A percentile compares a stretch with the other conserved stretches of the same genome.
phyloP scores from a whole-genome alignment of 1,284 basidiomycete species.

The Salmacisia buchloeana region DNA sequence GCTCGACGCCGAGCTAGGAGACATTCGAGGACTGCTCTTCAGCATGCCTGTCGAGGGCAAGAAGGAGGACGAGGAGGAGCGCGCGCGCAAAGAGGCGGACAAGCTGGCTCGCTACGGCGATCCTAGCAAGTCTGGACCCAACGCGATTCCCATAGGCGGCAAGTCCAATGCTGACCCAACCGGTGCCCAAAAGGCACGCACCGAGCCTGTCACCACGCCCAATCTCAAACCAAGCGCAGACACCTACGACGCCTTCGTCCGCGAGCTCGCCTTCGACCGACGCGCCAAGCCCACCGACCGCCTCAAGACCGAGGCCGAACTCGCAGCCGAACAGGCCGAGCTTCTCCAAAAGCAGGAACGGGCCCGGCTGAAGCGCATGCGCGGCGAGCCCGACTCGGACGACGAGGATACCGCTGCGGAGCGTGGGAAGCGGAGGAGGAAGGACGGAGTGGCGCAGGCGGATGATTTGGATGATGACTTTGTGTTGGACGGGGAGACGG shows the following conservation, averaged over 20 bases:
- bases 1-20: constrained; percentile 81
- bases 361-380: constrained; percentile 74
- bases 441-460: constrained; percentile 57
- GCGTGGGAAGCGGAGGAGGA: constrained; percentile 28
- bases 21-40: constrained; percentile 68
- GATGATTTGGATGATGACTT: constrained; percentile 96
- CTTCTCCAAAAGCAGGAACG: constrained; percentile 78
- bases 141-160: constrained; percentile 5
- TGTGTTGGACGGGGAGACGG: constrained; percentile 37
- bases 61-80: constrained; percentile 8
- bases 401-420: constrained; percentile 43
- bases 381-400: constrained; percentile 63
- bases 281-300: constrained; percentile 90
- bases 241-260: constrained; percentile 80
- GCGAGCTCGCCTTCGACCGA: constrained; percentile 85
- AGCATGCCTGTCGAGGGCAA: background rate
- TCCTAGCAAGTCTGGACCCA: constrained; percentile 7
- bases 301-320: constrained; percentile 91
- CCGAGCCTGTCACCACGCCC: constrained; percentile 5
- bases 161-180: constrained; percentile 22
- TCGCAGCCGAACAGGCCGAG: constrained; percentile 82
- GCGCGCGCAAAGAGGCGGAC: background rate
- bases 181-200: constrained; percentile 14
- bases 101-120: background rate
- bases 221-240: constrained; percentile 28